These are phyloP conservation scores for Epichloe festucae DNA, from an alignment of 2,329 filamentous ascomycete genomes.

Conservation along the genomic window DNA sequence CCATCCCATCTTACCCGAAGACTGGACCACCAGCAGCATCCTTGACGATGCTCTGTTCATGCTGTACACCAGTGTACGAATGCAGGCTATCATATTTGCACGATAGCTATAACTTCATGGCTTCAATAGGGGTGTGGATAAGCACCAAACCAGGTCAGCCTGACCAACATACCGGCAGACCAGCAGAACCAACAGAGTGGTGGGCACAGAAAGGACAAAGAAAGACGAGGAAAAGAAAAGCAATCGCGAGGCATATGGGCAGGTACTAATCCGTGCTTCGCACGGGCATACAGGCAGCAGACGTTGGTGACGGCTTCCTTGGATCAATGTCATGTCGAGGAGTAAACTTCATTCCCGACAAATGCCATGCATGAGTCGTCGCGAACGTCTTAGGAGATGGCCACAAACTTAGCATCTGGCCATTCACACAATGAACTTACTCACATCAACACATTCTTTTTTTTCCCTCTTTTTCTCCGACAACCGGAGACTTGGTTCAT, in stretches of 20 bases:
- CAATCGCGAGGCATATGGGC: background rate
- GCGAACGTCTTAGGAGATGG: background rate
- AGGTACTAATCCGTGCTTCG: too few relatives aligned
- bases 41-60: background rate
- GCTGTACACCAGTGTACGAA: background rate
- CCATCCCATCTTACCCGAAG: background rate
- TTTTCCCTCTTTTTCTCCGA: background rate
- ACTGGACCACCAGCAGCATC: background rate
- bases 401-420: background rate
- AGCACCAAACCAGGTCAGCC: background rate
- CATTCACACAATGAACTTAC: background rate
- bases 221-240: background rate
- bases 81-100: background rate
- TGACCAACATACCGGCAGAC: background rate
- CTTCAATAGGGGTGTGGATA: background rate
- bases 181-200: background rate
- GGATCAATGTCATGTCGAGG: background rate
- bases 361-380: background rate
- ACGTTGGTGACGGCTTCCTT: background rate
- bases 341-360: background rate
- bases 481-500: background rate
- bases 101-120: background rate
- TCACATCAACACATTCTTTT: background rate
- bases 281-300: too few relatives aligned
- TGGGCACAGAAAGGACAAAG: background rate